Evolutionary conservation across 1,139 yeast genomes (phyloP).

Genomic region (Geotrichum citri-aurantii): DNA sequence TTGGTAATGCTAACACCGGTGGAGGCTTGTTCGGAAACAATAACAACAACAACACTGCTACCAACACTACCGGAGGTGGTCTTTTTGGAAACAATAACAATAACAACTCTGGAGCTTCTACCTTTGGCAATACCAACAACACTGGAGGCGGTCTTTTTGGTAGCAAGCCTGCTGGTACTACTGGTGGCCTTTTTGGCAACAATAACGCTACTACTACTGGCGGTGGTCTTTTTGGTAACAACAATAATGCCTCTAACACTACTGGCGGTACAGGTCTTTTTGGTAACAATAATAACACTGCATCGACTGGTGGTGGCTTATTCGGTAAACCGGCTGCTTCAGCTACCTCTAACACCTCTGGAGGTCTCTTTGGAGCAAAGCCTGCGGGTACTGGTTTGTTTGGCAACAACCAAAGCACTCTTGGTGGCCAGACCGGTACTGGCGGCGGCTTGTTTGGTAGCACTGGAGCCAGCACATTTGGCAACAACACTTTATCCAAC

Average conservation of each 20-base stretch:
- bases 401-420: slow-evolving; percentile 23
- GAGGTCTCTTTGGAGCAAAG: slow-evolving; percentile 16
- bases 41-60: slow-evolving; percentile 10
- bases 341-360: slow-evolving; percentile 20
- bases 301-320: slow-evolving; percentile 24
- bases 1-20: slow-evolving; percentile 22
- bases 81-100: slow-evolving; percentile 15
- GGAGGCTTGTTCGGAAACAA: slow-evolving; percentile 35
- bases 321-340: slow-evolving; percentile 28
- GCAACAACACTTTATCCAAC: slow-evolving; percentile 13
- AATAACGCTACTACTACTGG: slow-evolving; percentile 22
- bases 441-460: slow-evolving; percentile 33
- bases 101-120: slow-evolving; percentile 3
- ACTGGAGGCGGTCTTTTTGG: slow-evolving; percentile 42
- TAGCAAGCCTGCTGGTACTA: slow-evolving; percentile 21
- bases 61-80: slow-evolving; percentile 18
- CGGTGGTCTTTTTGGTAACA: slow-evolving; percentile 33
- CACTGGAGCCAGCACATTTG: slow-evolving; percentile 21
- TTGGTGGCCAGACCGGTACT: neutral
- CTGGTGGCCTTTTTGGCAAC: slow-evolving; percentile 36
- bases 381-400: slow-evolving; percentile 23
- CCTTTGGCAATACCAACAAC: slow-evolving; percentile 20
- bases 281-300: slow-evolving; percentile 20
- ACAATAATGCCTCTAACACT: slow-evolving; percentile 18
- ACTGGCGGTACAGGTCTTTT: slow-evolving; percentile 9